A percentile compares a stretch with the other conserved stretches of the same genome.
Evolutionary conservation across 768 basidiomycete genomes (phyloP).

Genomic region (Gautieria morchelliformis): DNA sequence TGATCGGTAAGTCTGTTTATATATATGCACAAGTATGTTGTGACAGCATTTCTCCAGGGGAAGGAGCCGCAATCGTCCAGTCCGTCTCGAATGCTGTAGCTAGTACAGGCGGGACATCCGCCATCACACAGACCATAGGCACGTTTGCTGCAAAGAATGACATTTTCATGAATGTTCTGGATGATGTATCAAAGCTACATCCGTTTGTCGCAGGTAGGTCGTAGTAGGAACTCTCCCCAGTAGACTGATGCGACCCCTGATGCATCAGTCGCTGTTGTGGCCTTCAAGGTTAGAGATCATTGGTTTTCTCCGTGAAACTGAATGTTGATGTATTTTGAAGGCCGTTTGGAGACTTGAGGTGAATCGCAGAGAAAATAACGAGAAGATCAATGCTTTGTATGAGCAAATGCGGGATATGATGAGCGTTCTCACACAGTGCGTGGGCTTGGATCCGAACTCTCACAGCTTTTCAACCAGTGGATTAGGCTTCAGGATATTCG

Average conservation of each 20-base stretch:
- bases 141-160: neutral
- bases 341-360: constrained; percentile 38
- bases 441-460: neutral
- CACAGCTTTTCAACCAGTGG: too few species aligned
- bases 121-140: neutral
- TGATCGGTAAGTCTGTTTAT: neutral
- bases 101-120: neutral
- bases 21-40: neutral
- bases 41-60: neutral
- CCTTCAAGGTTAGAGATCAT: constrained; percentile 11
- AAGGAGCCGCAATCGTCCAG: neutral
- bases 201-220: constrained; percentile 5
- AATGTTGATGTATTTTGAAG: constrained; percentile 10
- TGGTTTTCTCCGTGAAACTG: constrained; percentile 19
- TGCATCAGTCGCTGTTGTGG: neutral
- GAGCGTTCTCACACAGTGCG: constrained; percentile 34
- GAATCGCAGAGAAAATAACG: constrained; percentile 41
- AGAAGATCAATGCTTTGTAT: constrained; percentile 35
- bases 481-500: constrained; percentile 11
- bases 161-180: neutral
- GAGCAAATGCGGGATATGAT: constrained; percentile 44
- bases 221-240: neutral
- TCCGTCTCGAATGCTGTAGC: neutral
- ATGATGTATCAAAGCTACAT: constrained; percentile 4
- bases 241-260: neutral